A percentile compares a stretch with the other conserved stretches of the same genome.
Conservation (phyloP, 495 filamentous ascomycete species). For the Annulohypoxylon bovei region DNA sequence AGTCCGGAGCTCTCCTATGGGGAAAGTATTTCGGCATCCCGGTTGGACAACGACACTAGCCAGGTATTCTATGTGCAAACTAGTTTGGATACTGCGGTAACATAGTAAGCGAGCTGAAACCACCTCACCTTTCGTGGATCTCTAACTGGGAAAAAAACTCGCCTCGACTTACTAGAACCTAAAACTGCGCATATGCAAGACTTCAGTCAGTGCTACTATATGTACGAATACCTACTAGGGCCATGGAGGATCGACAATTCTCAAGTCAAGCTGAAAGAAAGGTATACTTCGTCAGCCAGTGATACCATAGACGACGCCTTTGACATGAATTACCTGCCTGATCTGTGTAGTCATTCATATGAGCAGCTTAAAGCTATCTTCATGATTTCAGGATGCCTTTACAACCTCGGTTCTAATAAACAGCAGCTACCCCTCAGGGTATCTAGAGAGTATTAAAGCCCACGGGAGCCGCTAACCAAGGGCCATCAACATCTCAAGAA, state of each 20-base stretch:
- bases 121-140: neutral
- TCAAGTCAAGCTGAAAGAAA: slow-evolving; percentile 15
- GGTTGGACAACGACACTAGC: neutral
- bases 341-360: neutral
- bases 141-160: neutral
- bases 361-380: neutral
- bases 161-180: neutral
- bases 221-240: slow-evolving; percentile 4
- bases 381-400: neutral
- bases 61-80: neutral
- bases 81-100: neutral
- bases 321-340: slow-evolving; percentile 15
- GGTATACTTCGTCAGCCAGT: neutral
- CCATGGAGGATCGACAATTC: slow-evolving; percentile 17
- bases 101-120: slow-evolving; percentile 17
- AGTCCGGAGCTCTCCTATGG: too few species aligned
- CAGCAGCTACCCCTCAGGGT: neutral
- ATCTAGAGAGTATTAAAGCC: slow-evolving; percentile 8
- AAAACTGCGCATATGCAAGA: neutral
- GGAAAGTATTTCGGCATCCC: neutral
- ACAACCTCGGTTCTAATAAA: neutral
- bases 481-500: neutral
- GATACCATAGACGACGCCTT: neutral
- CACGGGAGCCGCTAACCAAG: neutral
- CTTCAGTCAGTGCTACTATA: neutral